A percentile compares a stretch with the other conserved stretches of the same genome.
phyloP scores from a whole-genome alignment of 1,284 basidiomycete genomes.

The Pholiota adiposa region DNA sequence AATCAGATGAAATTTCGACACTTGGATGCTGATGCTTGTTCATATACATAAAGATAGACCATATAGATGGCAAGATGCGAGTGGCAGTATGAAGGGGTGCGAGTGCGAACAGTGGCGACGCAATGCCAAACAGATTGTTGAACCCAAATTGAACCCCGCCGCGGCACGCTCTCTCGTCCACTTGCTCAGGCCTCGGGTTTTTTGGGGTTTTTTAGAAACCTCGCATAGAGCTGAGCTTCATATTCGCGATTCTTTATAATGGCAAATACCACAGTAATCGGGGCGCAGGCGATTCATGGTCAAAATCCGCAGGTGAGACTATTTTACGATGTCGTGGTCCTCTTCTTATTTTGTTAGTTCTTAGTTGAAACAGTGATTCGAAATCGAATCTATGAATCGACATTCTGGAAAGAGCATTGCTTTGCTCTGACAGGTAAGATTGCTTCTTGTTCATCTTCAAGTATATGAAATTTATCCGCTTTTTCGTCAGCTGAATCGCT shows the following conservation, averaged over 20 bases:
- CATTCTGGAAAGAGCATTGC: constrained; percentile 97
- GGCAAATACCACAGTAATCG: constrained; percentile 90
- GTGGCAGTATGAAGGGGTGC: too few species aligned
- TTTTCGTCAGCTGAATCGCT: constrained; percentile 78
- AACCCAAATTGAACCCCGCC: too few species aligned
- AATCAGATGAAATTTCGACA: too few species aligned
- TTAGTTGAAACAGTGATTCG: constrained; percentile 97
- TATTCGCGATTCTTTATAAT: constrained; percentile 54
- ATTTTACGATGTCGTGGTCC: neutral
- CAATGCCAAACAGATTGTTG: too few species aligned
- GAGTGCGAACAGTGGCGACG: too few species aligned
- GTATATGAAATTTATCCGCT: constrained; percentile 10
- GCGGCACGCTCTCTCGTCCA: too few species aligned
- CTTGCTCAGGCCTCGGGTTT: too few species aligned
- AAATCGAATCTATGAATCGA: constrained; percentile 93
- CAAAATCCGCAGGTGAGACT: constrained; percentile 83
- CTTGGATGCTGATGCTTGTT: too few species aligned
- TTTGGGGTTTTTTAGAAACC: too few species aligned
- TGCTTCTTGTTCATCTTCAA: neutral
- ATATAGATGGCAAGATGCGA: too few species aligned
- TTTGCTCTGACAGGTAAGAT: constrained; percentile 84
- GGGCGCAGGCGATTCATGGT: constrained; percentile 88
- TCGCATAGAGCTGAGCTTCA: too few species aligned
- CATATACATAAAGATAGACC: too few species aligned
- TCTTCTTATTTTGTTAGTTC: constrained; percentile 60